These are phyloP conservation scores for Alternaria sp. DNA, from an alignment of 2,329 filamentous ascomycete genomes.

Conservation along the genomic window DNA sequence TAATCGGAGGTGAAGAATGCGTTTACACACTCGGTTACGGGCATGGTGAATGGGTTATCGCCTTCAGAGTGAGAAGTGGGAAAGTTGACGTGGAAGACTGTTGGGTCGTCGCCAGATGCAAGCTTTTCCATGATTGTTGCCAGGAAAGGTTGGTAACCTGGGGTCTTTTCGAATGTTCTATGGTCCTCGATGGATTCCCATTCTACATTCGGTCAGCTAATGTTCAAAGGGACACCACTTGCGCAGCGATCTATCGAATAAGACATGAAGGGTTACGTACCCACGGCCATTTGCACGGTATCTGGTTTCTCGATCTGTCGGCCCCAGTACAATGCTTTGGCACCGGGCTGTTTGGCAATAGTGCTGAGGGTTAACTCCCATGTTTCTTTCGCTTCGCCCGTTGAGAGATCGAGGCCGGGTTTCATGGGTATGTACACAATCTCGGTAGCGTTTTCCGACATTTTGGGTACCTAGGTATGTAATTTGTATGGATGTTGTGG, in stretches of 20 bases:
- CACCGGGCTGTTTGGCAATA: conserved; percentile 47
- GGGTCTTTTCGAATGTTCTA: conserved; percentile 47
- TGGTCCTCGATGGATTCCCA: conserved; percentile 53
- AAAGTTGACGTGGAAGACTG: conserved; percentile 47
- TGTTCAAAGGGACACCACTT: too few species aligned
- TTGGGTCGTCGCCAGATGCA: conserved; percentile 26
- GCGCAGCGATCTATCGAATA: not conserved
- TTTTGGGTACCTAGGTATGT: conserved; percentile 1
- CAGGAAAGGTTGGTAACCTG: conserved; percentile 50
- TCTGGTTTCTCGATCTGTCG: conserved; percentile 49
- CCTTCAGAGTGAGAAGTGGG: conserved; percentile 10
- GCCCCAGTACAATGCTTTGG: conserved; percentile 46
- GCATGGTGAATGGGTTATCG: conserved; percentile 46
- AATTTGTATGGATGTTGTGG: not conserved
- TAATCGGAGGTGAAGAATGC: conserved; percentile 51
- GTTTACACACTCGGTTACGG: conserved; percentile 58
- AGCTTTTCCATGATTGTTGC: conserved; percentile 35
- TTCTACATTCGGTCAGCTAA: conserved; percentile 35
- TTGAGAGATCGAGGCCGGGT: conserved; percentile 33
- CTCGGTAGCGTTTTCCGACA: conserved; percentile 46
- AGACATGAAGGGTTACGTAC: conserved; percentile 42
- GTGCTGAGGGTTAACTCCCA: conserved; percentile 44
- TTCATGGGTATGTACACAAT: conserved; percentile 49
- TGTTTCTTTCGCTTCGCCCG: conserved; percentile 35
- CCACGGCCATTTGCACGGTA: conserved; percentile 47